Base-by-base conservation (phyloP, 2,329 filamentous ascomycete species). In the Ciborinia camelliae region DNA sequence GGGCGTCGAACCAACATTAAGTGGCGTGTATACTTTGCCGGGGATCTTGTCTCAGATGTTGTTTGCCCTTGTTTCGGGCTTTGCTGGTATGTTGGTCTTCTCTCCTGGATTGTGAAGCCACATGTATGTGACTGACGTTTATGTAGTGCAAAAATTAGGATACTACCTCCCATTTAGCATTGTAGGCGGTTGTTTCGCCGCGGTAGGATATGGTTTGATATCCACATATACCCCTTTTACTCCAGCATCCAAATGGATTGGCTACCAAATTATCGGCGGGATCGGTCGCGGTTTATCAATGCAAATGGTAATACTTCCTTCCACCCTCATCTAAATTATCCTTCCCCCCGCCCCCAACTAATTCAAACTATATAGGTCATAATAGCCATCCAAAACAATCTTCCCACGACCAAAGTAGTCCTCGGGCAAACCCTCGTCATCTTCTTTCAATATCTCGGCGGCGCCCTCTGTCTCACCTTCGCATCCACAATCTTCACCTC, bases 1-100 rank as follows among this genome's bases (percentile, higher is more conserved):
- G 64, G 74, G 74, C 23, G 71, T 73, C 50, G 69, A 64, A 30
- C 73, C 77, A 0, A 73, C 72, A 4, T 57, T 69, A 55, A 76
- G 75, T 1, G 78, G 76, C 7, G 72, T 79, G 5, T 71, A 72
- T 57, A 75, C 75, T 48, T 71, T 80, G 28, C 75, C 79, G 2
- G 67, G 74, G 0, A 76, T 78, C 67, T 71, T 81, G 20, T 35
- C 45, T 1, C 65, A 67, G 50, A 52, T 66, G 9, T 23, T 68
- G 1, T n/a, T 63, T 30, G 60, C 55, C 8, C 32, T 64, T 14
- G 6, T 37, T 5, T 59, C 63, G 14, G 63, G 66, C 1, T 30
- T 62, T 32, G 30, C 65, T 52, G 54, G 65, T 66, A 43, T 32
- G 51, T 61, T 41, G 23, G 18, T 12, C 5, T n/a, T 18, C n/a